These are phyloP conservation scores for Cladophialophora bantiana DNA, from an alignment of 2,329 filamentous ascomycete species.

Conservation along the genomic window DNA sequence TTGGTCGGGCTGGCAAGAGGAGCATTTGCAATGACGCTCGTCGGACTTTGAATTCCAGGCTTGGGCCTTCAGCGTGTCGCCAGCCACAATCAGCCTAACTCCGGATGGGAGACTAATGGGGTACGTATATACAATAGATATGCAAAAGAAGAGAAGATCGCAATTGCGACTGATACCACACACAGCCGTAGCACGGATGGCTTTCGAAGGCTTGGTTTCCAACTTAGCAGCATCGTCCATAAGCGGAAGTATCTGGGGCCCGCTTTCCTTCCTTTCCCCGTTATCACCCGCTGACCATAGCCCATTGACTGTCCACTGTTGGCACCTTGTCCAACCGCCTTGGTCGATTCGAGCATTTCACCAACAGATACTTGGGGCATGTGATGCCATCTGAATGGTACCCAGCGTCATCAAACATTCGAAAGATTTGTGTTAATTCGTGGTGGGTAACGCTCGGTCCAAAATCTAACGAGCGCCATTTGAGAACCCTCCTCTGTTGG, in stretches of 20 bases:
- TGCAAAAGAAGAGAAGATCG: slow-evolving; percentile 14
- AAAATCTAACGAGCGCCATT: slow-evolving; percentile 12
- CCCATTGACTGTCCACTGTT: not conserved
- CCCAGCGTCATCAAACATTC: not conserved
- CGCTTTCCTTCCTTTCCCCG: slow-evolving; percentile 4
- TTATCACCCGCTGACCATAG: slow-evolving; percentile 4
- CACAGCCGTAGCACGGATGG: slow-evolving; percentile 2
- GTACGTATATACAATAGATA: slow-evolving; percentile 10
- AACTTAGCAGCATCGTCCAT: not conserved
- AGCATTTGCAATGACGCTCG: not conserved
- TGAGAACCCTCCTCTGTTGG: not conserved
- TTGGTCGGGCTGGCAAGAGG: not conserved
- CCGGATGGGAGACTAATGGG: not conserved
- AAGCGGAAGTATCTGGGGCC: not conserved
- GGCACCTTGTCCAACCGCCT: not conserved
- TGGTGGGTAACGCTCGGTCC: slow-evolving; percentile 3
- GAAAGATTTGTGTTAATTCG: not conserved
- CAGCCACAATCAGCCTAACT: not conserved
- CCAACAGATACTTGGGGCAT: slow-evolving; percentile 1
- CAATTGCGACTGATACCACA: slow-evolving; percentile 13
- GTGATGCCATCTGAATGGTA: not conserved
- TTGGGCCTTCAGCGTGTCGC: not conserved
- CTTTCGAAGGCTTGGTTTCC: not conserved
- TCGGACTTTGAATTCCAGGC: not conserved
- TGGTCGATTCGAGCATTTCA: not conserved